Conservation (phyloP, 2,329 filamentous ascomycete genomes). For the Cladosporium sp. region DNA sequence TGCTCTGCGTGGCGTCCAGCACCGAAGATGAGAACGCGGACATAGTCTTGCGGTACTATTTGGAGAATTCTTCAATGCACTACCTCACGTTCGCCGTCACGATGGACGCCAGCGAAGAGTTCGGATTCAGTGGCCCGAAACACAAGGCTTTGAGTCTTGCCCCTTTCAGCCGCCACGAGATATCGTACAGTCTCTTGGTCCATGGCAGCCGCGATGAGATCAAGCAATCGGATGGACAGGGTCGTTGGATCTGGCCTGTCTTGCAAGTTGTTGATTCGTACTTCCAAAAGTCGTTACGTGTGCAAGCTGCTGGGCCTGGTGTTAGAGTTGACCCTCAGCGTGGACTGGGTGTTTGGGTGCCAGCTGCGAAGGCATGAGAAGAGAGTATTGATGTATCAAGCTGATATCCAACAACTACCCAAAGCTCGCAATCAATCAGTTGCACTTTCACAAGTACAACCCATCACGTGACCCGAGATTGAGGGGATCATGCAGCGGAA, state of each 20-base stretch:
- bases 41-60: constrained; percentile 62
- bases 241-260: constrained; percentile 69
- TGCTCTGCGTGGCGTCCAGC: constrained; percentile 57
- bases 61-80: constrained; percentile 93
- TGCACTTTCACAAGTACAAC: background rate
- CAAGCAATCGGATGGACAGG: constrained; percentile 36
- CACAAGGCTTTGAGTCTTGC: constrained; percentile 76
- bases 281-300: constrained; percentile 84
- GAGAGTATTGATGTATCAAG: background rate
- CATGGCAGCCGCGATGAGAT: constrained; percentile 37
- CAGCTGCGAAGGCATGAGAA: constrained; percentile 1
- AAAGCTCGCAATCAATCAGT: no score
- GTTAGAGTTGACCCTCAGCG: constrained; percentile 57
- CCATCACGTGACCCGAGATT: constrained; percentile 4
- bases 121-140: constrained; percentile 90
- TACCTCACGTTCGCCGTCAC: constrained; percentile 88
- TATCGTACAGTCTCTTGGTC: constrained; percentile 75
- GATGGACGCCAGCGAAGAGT: constrained; percentile 91
- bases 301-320: constrained; percentile 79
- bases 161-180: constrained; percentile 72
- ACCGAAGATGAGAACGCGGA: constrained; percentile 20
- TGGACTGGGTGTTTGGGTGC: constrained; percentile 45
- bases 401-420: background rate
- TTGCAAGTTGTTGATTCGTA: constrained; percentile 84
- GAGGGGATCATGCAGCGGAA: background rate